phyloP scores from a whole-genome alignment of 257 asterid genomes.

The Salvia rosmarinus region DNA sequence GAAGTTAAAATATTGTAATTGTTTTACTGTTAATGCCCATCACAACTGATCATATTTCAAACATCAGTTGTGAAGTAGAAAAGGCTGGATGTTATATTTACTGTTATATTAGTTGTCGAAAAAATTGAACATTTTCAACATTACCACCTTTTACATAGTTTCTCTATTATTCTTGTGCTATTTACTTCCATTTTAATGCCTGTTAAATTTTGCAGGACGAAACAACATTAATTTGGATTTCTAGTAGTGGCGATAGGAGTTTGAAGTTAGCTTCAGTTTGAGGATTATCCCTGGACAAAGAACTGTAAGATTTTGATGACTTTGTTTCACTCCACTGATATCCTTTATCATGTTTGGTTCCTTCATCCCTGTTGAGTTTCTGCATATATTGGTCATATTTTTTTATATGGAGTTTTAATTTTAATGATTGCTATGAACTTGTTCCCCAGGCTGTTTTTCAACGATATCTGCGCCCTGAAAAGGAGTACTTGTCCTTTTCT shows the following conservation, averaged over 20 bases:
- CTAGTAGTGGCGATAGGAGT: constrained; percentile 76
- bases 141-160: constrained; percentile 8
- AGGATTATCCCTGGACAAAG: constrained; percentile 95
- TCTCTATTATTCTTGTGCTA: constrained; percentile 7
- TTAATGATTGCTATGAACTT: constrained; percentile 29
- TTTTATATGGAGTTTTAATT: constrained; percentile 17
- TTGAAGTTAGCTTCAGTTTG: constrained; percentile 76
- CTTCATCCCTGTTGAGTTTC: not conserved
- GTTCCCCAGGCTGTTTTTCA: constrained; percentile 84
- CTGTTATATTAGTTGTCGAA: constrained; percentile 4
- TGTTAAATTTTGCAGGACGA: constrained; percentile 58
- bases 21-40: constrained; percentile 10
- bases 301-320: constrained; percentile 60
- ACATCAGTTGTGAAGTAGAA: constrained; percentile 23
- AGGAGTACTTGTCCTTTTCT: constrained; percentile 91
- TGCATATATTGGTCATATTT: constrained; percentile 17
- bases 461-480: constrained; percentile 83
- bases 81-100: constrained; percentile 18
- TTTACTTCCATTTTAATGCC: constrained; percentile 31
- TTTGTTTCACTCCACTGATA: constrained; percentile 28
- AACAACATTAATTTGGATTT: constrained; percentile 80
- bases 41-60: not conserved
- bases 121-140: constrained; percentile 4
- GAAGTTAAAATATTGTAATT: constrained; percentile 14
- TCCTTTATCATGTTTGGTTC: constrained; percentile 23